These are phyloP conservation scores for Diaporthe eres DNA, from an alignment of 2,329 filamentous ascomycete genomes.

Conservation along the genomic window DNA sequence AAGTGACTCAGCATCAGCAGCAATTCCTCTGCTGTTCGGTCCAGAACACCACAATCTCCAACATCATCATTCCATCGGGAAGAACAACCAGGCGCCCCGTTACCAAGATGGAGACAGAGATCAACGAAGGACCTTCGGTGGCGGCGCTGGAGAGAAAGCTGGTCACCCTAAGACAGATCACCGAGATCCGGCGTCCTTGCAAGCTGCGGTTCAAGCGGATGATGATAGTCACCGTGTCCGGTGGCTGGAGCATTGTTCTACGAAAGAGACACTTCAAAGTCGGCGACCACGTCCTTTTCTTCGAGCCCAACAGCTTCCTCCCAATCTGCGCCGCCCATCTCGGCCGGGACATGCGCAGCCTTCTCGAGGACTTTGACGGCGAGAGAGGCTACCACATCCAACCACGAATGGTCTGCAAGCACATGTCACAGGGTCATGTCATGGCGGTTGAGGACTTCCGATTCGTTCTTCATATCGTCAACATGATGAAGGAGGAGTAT, in stretches of 20 bases:
- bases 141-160: slow-evolving; percentile 50
- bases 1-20: background rate
- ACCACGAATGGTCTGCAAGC: slow-evolving; percentile 40
- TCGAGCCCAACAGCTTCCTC: slow-evolving; percentile 52
- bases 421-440: slow-evolving; percentile 50
- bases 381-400: slow-evolving; percentile 47
- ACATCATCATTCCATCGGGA: background rate
- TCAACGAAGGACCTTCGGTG: background rate
- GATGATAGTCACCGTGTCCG: slow-evolving; percentile 44
- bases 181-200: slow-evolving; percentile 37
- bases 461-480: slow-evolving; percentile 42
- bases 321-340: slow-evolving; percentile 44
- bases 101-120: background rate
- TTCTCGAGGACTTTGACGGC: slow-evolving; percentile 41
- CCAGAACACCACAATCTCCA: background rate
- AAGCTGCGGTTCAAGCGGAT: slow-evolving; percentile 37
- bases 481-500: slow-evolving; percentile 41
- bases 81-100: background rate
- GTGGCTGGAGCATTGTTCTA: slow-evolving; percentile 49
- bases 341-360: slow-evolving; percentile 43
- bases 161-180: slow-evolving; percentile 48
- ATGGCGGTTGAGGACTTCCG: slow-evolving; percentile 44
- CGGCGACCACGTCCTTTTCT: slow-evolving; percentile 49
- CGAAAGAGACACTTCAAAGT: slow-evolving; percentile 35
- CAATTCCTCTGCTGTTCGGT: no score